A percentile compares a stretch with the other conserved stretches of the same genome.
Evolutionary conservation across 2,329 filamentous ascomycete species (phyloP).

Genomic region (Allantophomopsis lycopodina): DNA sequence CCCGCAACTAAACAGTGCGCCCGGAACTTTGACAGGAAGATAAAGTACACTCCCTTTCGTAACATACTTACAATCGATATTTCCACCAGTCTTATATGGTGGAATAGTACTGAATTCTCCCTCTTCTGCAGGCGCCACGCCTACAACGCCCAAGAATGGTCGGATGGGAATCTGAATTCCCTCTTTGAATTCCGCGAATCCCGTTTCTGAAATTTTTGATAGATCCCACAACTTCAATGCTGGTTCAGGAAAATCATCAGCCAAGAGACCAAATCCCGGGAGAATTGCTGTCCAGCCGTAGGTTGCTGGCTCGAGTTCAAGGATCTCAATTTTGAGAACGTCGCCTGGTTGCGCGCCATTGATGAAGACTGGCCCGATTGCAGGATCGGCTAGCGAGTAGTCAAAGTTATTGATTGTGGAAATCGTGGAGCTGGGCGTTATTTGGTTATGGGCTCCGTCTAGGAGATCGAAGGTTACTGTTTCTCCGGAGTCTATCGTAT

Average conservation of each 20-base stretch:
- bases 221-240: constrained; percentile 35
- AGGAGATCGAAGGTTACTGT: constrained; percentile 32
- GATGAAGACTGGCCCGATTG: constrained; percentile 34
- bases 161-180: constrained; percentile 32
- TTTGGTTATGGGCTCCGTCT: constrained; percentile 35
- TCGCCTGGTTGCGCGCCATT: constrained; percentile 34
- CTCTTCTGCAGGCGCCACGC: constrained; percentile 29
- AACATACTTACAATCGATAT: constrained; percentile 37
- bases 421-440: constrained; percentile 25
- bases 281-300: constrained; percentile 41
- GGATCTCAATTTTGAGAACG: constrained; percentile 34
- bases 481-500: constrained; percentile 31
- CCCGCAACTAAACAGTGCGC: constrained; percentile 37
- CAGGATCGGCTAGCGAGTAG: constrained; percentile 28
- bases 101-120: constrained; percentile 34
- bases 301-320: constrained; percentile 26
- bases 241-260: constrained; percentile 29
- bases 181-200: constrained; percentile 29
- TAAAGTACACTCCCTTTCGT: constrained; percentile 30
- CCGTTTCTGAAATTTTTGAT: constrained; percentile 15
- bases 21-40: constrained; percentile 32
- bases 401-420: constrained; percentile 26
- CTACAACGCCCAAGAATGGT: constrained; percentile 38
- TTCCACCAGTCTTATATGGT: constrained; percentile 36
- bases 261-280: constrained; percentile 32